A percentile compares a stretch with the other conserved stretches of the same genome.
Evolutionary conservation across 495 filamentous ascomycete genomes (phyloP).

Genomic region (Aspergillus biplanus): DNA sequence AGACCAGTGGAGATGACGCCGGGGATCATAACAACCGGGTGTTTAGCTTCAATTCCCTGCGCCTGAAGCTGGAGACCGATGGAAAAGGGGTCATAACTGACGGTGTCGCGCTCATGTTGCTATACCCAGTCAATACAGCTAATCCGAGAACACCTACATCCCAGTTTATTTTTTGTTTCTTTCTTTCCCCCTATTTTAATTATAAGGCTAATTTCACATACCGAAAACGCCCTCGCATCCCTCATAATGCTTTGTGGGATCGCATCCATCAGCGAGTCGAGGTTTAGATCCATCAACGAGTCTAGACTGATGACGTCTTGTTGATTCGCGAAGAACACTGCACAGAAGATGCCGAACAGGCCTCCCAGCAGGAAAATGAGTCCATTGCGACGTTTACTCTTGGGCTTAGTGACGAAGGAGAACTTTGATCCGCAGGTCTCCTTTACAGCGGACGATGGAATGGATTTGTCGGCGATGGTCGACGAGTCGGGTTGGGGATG

Average conservation of each 20-base stretch:
- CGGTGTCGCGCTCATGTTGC: conserved; percentile 83
- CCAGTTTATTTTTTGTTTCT: not conserved
- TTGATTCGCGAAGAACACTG: conserved; percentile 81
- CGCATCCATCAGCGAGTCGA: conserved; percentile 80
- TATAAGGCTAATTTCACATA: conserved; percentile 36
- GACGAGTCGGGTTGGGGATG: conserved; percentile 22
- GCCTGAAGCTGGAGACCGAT: conserved; percentile 80
- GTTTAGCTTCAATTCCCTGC: conserved; percentile 80
- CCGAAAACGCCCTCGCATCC: conserved; percentile 82
- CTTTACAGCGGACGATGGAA: conserved; percentile 36
- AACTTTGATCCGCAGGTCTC: conserved; percentile 6
- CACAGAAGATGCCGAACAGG: conserved; percentile 78
- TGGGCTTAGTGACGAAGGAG: conserved; percentile 53
- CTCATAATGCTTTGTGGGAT: conserved; percentile 79
- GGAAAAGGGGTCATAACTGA: conserved; percentile 91
- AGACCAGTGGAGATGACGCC: conserved; percentile 97
- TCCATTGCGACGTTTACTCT: conserved; percentile 69
- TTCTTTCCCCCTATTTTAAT: not conserved
- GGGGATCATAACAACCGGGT: conserved; percentile 95
- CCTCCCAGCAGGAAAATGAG: conserved; percentile 84
- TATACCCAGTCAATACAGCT: conserved; percentile 24
- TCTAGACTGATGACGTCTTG: conserved; percentile 85
- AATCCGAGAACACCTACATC: not conserved
- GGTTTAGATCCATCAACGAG: conserved; percentile 76
- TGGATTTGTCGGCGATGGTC: conserved; percentile 7